Conservation (phyloP, 1,284 basidiomycete species). For the Ceratobasidium papillatum region DNA sequence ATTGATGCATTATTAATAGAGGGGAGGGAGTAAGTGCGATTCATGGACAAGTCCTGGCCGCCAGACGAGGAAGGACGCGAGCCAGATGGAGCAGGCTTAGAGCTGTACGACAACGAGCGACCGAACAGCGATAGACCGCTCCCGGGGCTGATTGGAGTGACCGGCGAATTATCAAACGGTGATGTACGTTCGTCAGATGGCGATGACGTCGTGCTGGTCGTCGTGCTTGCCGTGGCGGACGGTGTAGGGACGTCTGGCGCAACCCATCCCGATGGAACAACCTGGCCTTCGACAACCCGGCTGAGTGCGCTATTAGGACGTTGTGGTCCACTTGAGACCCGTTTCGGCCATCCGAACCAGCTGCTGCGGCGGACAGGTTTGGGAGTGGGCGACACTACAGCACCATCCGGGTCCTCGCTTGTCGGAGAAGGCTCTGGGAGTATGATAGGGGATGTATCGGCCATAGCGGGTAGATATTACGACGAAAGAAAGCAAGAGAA, state of each 20-base stretch:
- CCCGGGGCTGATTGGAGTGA: conserved; percentile 12
- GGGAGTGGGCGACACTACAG: conserved; percentile 21
- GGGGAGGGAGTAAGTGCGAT: conserved; percentile 37
- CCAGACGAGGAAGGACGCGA: conserved; percentile 25
- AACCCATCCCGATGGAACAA: conserved; percentile 16
- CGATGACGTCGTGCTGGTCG: conserved; percentile 35
- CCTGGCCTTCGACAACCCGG: conserved; percentile 35
- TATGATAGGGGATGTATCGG: conserved; percentile 11
- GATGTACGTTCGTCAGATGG: conserved; percentile 32
- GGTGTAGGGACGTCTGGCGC: background rate
- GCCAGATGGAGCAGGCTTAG: background rate
- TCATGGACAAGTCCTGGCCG: conserved; percentile 32
- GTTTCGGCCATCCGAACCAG: conserved; percentile 39
- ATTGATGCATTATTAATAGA: conserved; percentile 18
- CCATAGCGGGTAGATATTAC: conserved; percentile 16
- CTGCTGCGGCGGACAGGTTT: conserved; percentile 34
- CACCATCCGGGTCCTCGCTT: background rate
- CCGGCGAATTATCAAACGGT: conserved; percentile 27
- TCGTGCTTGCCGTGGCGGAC: conserved; percentile 21
- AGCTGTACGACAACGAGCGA: conserved; percentile 4
- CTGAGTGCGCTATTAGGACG: conserved; percentile 34
- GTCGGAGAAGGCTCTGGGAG: background rate
- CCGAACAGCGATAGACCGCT: background rate
- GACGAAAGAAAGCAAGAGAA: conserved; percentile 1
- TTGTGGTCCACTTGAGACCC: conserved; percentile 20